Percentiles rank a stretch among this genome's conserved stretches.
Conservation (phyloP, 306 rosid genomes). For the Prunus kanzakura region DNA sequence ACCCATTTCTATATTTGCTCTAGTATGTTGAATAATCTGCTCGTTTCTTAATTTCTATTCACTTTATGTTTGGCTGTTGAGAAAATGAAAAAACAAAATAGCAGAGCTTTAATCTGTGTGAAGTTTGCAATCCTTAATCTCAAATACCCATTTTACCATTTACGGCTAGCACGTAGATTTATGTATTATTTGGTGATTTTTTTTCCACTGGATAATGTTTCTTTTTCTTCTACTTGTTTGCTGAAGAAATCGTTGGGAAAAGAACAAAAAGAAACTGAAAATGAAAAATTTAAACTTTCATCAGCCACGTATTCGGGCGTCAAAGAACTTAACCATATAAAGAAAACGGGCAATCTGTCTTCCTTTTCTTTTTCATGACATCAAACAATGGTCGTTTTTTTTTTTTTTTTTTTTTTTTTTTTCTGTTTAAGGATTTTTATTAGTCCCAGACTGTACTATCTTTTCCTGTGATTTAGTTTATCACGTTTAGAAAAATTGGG, state of each 20-base stretch:
- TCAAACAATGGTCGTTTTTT: no score
- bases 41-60: background rate
- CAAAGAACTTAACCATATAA: background rate
- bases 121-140: background rate
- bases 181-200: background rate
- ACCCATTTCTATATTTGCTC: conserved; percentile 1
- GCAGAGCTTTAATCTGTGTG: no score
- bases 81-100: background rate
- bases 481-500: background rate
- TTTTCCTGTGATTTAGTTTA: background rate
- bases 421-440: no score
- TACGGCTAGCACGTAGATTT: background rate
- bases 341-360: background rate
- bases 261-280: background rate
- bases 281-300: background rate
- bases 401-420: background rate
- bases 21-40: background rate
- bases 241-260: no score
- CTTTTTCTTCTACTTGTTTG: no score
- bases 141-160: background rate
- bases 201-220: no score
- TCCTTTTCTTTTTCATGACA: background rate
- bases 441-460: no score
- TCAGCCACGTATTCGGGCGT: background rate
- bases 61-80: background rate